These are phyloP conservation scores for Penicillium tannophilum DNA, from an alignment of 495 filamentous ascomycete genomes.

Conservation along the genomic window DNA sequence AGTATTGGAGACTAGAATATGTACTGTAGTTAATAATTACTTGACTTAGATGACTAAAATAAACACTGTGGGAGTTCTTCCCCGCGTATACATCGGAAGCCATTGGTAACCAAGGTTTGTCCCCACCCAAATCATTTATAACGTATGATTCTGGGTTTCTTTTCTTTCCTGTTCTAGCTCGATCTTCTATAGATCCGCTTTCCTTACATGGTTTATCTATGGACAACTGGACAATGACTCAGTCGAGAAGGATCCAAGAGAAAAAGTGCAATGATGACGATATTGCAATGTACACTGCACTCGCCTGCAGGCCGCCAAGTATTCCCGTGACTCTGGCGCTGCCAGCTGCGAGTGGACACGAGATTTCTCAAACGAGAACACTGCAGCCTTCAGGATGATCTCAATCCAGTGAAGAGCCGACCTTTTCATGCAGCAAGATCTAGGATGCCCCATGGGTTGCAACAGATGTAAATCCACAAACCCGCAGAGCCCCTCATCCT, in stretches of 20 bases:
- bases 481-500: slow-evolving; percentile 3
- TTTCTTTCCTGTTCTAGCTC: too few species aligned
- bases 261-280: slow-evolving; percentile 17
- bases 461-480: background rate
- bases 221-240: background rate
- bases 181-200: background rate
- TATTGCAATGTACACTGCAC: slow-evolving; percentile 15
- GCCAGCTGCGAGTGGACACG: background rate
- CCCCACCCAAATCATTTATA: too few species aligned
- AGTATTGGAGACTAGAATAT: too few species aligned
- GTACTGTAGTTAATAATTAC: too few species aligned
- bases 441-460: background rate
- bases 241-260: background rate
- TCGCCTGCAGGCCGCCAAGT: slow-evolving; percentile 22
- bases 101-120: too few species aligned
- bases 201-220: background rate
- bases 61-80: too few species aligned
- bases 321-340: slow-evolving; percentile 7
- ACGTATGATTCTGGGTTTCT: too few species aligned
- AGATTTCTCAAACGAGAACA: background rate
- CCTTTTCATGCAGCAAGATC: background rate
- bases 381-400: background rate
- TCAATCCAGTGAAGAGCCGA: background rate
- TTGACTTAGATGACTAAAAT: too few species aligned
- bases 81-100: too few species aligned